A percentile compares a stretch with the other conserved stretches of the same genome.
Evolutionary conservation across 2,329 filamentous ascomycete genomes (phyloP).

Genomic region (Botrytis byssoidea): DNA sequence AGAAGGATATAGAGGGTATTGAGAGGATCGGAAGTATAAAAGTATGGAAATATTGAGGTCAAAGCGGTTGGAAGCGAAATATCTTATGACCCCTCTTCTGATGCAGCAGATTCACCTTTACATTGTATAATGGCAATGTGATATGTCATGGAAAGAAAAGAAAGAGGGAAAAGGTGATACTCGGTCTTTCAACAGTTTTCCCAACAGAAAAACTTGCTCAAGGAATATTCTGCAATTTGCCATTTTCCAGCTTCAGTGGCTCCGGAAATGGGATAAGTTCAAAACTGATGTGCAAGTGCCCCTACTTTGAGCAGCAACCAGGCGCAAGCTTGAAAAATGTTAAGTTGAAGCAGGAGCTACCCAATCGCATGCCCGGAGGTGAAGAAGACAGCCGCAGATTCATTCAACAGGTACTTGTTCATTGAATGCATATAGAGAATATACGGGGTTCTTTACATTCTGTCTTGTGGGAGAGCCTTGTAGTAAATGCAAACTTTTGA

Average conservation of each 20-base stretch:
- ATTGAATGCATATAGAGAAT: neutral
- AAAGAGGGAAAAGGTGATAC: neutral
- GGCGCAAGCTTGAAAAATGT: neutral
- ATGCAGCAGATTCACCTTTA: neutral
- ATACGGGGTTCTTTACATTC: neutral
- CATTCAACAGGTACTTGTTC: neutral
- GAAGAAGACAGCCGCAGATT: neutral
- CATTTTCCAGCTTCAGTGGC: neutral
- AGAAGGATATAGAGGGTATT: neutral
- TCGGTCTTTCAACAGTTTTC: neutral
- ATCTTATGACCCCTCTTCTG: neutral
- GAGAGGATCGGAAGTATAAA: neutral
- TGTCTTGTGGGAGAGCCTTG: neutral
- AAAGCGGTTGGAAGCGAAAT: constrained; percentile 10
- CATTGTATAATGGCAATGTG: neutral
- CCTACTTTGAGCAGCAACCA: constrained; percentile 9
- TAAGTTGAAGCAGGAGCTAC: neutral
- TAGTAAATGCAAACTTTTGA: neutral
- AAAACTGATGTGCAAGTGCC: constrained; percentile 10
- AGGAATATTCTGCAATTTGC: neutral
- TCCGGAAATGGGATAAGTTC: neutral
- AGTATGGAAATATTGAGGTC: neutral
- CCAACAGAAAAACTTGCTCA: neutral
- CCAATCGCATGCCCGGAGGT: neutral
- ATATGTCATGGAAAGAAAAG: neutral